A percentile compares a stretch with the other conserved stretches of the same genome.
These are phyloP conservation scores for Pinus tabuliformis DNA, from an alignment of 75 land plant species.

Conservation along the genomic window DNA sequence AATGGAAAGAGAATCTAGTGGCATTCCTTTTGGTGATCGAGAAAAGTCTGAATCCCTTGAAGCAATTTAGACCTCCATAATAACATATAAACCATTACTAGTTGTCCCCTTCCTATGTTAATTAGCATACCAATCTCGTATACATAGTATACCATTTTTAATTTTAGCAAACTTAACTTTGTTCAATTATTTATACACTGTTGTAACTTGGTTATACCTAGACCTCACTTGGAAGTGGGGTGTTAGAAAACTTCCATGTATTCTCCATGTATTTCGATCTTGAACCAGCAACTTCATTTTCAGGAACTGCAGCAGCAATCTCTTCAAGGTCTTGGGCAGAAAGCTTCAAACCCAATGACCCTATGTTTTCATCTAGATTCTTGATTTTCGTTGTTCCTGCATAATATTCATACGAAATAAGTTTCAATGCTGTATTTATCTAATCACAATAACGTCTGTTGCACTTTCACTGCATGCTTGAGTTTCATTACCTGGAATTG, in stretches of 20 bases:
- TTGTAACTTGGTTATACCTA: neutral
- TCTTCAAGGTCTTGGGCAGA: conserved; percentile 33
- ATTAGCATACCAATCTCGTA: no score
- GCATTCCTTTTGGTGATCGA: no score
- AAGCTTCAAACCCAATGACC: conserved; percentile 35
- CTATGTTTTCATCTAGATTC: conserved; percentile 43
- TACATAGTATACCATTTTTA: no score
- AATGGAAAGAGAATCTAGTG: no score
- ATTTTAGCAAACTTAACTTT: no score
- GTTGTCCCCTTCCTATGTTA: no score
- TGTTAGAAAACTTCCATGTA: conserved; percentile 22
- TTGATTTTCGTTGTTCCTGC: conserved; percentile 51
- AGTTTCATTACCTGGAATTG: conserved; percentile 28
- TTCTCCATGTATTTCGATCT: conserved; percentile 7
- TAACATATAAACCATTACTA: no score
- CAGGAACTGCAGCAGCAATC: conserved; percentile 34
- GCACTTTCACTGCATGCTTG: neutral
- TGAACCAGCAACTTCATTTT: conserved; percentile 32
- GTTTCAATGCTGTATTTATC: neutral
- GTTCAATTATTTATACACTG: neutral
- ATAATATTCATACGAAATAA: neutral
- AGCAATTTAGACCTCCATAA: no score
- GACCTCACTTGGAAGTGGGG: conserved; percentile 9
- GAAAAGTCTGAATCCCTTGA: no score
- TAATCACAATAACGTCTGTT: neutral